Evolutionary conservation across 1,139 yeast genomes (phyloP).

Genomic region (Yamadazyma buinensis): DNA sequence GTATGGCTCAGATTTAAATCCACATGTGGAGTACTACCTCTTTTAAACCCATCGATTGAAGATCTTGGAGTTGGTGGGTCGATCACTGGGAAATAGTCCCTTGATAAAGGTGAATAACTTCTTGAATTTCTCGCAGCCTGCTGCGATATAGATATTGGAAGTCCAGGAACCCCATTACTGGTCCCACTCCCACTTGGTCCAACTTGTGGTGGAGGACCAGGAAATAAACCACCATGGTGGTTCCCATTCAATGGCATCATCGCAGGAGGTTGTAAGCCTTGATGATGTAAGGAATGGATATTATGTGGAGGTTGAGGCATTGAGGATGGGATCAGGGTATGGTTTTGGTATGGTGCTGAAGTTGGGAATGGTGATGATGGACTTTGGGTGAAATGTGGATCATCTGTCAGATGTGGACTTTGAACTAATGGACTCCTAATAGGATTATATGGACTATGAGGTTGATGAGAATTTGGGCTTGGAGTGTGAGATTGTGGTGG

Average conservation of each 20-base stretch:
- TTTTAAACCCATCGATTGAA: slow-evolving; percentile 8
- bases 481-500: slow-evolving; percentile 2
- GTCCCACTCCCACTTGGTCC: neutral
- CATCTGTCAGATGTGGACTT: slow-evolving; percentile 9
- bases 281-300: too few relatives aligned
- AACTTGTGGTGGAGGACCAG: neutral
- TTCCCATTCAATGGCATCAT: too few relatives aligned
- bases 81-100: slow-evolving; percentile 15
- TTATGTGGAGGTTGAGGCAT: neutral
- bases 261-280: neutral
- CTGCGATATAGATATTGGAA: slow-evolving; percentile 1
- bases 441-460: neutral
- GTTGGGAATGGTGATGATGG: slow-evolving; percentile 5
- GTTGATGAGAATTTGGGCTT: neutral
- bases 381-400: slow-evolving; percentile 20
- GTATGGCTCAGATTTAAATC: slow-evolving; percentile 1
- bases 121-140: slow-evolving; percentile 6
- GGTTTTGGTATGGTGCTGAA: neutral
- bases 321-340: too few relatives aligned
- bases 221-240: too few relatives aligned
- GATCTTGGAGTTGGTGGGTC: slow-evolving; percentile 16
- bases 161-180: neutral
- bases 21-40: neutral
- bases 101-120: slow-evolving; percentile 14
- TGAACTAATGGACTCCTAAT: slow-evolving; percentile 5